A percentile compares a stretch with the other conserved stretches of the same genome.
Conservation (phyloP, 2,329 filamentous ascomycete genomes). For the Aspergillus ibericus region DNA sequence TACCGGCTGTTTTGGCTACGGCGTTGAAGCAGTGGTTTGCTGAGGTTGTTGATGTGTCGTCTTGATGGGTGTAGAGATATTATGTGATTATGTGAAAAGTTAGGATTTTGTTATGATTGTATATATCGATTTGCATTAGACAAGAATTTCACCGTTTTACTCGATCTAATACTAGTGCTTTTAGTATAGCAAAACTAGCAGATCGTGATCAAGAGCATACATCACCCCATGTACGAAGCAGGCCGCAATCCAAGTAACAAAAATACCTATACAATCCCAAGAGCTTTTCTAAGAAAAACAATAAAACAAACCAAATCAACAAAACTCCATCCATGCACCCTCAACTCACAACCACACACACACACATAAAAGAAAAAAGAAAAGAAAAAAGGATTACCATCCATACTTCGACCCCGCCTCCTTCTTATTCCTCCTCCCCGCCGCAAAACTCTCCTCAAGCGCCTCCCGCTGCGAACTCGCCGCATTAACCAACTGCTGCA, state of each 20-base stretch:
- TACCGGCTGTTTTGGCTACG: constrained; percentile 83
- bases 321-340: neutral
- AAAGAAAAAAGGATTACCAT: constrained; percentile 55
- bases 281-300: no score
- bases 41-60: constrained; percentile 57
- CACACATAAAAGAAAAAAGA: no score
- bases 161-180: neutral
- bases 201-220: no score
- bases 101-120: neutral
- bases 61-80: constrained; percentile 18
- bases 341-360: neutral
- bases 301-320: neutral
- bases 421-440: constrained; percentile 73
- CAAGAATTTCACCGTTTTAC: neutral
- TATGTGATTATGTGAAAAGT: neutral
- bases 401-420: constrained; percentile 84
- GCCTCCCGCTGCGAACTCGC: constrained; percentile 81
- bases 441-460: constrained; percentile 86
- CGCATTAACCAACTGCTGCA: constrained; percentile 82
- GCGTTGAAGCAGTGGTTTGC: constrained; percentile 96
- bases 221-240: no score
- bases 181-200: neutral
- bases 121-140: neutral
- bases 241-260: no score
- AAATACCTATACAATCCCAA: no score